These are phyloP conservation scores for Penicillium sp. DNA, from an alignment of 2,329 filamentous ascomycete species.

Conservation along the genomic window DNA sequence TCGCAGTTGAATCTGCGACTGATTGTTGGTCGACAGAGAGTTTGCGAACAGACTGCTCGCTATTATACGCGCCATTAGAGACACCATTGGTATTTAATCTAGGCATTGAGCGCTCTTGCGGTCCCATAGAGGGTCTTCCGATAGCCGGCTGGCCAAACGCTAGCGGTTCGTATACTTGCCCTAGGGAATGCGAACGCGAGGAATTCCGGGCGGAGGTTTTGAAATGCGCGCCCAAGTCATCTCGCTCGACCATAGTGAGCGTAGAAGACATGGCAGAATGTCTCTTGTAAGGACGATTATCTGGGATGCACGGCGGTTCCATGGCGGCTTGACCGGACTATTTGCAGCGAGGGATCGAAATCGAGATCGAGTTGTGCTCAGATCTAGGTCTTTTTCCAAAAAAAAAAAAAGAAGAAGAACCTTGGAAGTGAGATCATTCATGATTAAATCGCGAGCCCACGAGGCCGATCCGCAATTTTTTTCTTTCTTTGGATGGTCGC, in stretches of 20 bases:
- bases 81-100: not conserved
- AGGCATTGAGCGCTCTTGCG: not conserved
- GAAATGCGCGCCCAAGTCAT: not conserved
- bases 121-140: not conserved
- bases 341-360: not conserved
- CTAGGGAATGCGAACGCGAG: not conserved
- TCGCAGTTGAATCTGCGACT: not conserved
- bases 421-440: not conserved
- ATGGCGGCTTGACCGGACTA: slow-evolving; percentile 7
- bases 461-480: not conserved
- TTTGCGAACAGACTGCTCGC: not conserved
- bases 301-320: slow-evolving; percentile 21
- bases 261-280: slow-evolving; percentile 12
- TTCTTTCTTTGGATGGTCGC: too few species aligned
- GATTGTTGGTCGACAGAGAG: slow-evolving; percentile 2
- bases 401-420: not conserved
- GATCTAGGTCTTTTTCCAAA: too few species aligned
- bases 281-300: slow-evolving; percentile 17
- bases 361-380: not conserved
- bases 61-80: not conserved
- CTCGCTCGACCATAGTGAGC: slow-evolving; percentile 14
- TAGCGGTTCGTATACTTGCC: not conserved
- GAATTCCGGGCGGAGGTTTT: not conserved
- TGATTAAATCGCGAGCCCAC: not conserved
- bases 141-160: slow-evolving; percentile 6